Evolutionary conservation across 768 basidiomycete genomes (phyloP).

Genomic region (Lyophyllum atratum): DNA sequence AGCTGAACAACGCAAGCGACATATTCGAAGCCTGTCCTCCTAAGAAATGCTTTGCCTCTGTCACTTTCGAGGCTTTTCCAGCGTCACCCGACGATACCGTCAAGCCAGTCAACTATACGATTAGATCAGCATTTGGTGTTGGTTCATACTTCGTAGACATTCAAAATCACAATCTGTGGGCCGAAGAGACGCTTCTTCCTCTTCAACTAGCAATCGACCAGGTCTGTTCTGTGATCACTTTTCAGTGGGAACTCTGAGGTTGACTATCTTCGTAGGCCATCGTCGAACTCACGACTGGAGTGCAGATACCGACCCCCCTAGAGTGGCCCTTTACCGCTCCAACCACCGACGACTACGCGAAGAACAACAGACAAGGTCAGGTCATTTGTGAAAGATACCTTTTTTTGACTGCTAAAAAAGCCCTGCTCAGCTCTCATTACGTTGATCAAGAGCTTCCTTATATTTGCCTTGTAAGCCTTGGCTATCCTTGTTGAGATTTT

Average conservation of each 20-base stretch:
- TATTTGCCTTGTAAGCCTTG: constrained; percentile 51
- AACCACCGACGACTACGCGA: constrained; percentile 50
- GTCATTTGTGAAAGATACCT: constrained; percentile 1
- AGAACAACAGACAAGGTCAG: constrained; percentile 47
- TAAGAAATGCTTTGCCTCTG: background rate
- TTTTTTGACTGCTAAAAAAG: too few relatives aligned
- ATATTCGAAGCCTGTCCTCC: background rate
- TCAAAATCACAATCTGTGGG: constrained; percentile 51
- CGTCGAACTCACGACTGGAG: constrained; percentile 54
- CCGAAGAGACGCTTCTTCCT: constrained; percentile 54
- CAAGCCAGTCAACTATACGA: constrained; percentile 50
- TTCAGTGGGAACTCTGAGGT: background rate
- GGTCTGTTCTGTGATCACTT: constrained; percentile 29
- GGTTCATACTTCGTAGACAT: constrained; percentile 58
- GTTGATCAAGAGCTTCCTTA: constrained; percentile 27
- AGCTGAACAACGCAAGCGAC: background rate
- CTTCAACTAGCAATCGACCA: constrained; percentile 63
- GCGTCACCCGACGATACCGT: constrained; percentile 19
- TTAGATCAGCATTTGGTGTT: constrained; percentile 44
- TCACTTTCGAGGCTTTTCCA: constrained; percentile 52
- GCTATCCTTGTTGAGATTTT: background rate
- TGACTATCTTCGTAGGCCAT: constrained; percentile 43
- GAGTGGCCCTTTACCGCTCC: constrained; percentile 62
- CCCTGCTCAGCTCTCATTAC: background rate
- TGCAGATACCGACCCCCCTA: constrained; percentile 43